Base-by-base conservation (phyloP, 2,329 filamentous ascomycete species). In the Aspergillus carbonarius region DNA sequence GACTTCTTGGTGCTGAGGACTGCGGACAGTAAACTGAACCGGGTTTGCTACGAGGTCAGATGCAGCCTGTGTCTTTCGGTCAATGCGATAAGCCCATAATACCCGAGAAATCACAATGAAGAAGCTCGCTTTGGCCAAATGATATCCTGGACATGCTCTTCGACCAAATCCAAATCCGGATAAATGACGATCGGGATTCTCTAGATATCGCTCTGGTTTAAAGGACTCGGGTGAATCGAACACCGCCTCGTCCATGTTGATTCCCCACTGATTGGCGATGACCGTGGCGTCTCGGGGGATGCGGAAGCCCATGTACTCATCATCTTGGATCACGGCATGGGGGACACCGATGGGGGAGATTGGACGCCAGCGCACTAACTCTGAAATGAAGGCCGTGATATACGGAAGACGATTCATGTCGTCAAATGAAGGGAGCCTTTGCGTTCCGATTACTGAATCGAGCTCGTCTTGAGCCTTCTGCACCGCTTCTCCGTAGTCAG, bases 211-310 rank as follows among this genome's bases (percentile, higher is more conserved):
- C 3, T 66, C 66, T 1, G 75, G 76, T 10, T 73, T 60, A 57
- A 77, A 78, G 9, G 25, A 60, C 37, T 74, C 68, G 1, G 76
- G 72, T 2, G 75, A 65, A 0, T 69, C 69, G 55, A 74, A 79
- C 54, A 73, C 74, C 17, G 68, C 69, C 17, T 71, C 69, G 58
- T 78, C 75, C 52, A 72, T 66, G 44, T 78, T 75, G 54, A 79
- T 77, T 1, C 74, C 74, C 74, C 73, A 79, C 2, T 73, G 72
- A 60, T 78, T 78, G 4, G 72, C 74, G 0, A 78, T 62, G 2
- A 83, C 66, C 0, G 74, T 77, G 0, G 81, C 80, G 1, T 76
- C 79, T 1, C 73, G 70, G 2, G 81, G 80, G 20, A 83, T 80
- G 20, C 70, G 69, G 63, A 78, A 82, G n/a, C 78, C 79, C 48